These are phyloP conservation scores for Aspergillus eucalypticola DNA, from an alignment of 2,329 filamentous ascomycete genomes.

Conservation along the genomic window DNA sequence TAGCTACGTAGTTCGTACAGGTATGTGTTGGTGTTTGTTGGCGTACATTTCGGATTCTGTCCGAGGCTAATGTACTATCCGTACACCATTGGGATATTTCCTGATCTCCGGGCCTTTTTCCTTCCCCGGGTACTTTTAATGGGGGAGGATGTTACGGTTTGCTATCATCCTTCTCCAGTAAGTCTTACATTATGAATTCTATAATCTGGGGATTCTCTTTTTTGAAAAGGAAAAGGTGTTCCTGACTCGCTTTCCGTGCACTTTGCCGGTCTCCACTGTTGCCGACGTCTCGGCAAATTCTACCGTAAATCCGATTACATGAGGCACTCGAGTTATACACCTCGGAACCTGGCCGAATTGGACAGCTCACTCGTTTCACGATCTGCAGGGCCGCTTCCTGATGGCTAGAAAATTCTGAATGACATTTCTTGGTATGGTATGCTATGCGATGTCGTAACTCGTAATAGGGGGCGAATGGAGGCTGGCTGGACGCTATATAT, in stretches of 20 bases:
- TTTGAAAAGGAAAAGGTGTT: neutral
- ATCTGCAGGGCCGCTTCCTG: neutral
- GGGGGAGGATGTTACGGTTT: no score
- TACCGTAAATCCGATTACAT: neutral
- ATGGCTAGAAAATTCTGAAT: neutral
- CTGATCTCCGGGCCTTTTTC: no score
- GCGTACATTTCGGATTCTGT: no score
- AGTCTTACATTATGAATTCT: no score
- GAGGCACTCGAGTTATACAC: neutral
- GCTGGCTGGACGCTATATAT: neutral
- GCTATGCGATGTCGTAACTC: conserved; percentile 4
- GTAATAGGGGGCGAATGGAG: neutral
- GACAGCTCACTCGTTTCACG: conserved; percentile 1
- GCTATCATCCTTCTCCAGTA: no score
- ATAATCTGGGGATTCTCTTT: neutral
- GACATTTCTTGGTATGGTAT: conserved; percentile 1
- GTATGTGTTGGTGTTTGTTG: no score
- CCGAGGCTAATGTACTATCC: no score
- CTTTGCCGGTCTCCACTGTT: neutral
- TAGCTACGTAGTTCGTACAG: no score
- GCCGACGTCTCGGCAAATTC: conserved; percentile 8
- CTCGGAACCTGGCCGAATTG: neutral
- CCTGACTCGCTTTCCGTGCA: neutral
- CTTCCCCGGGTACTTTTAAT: no score
- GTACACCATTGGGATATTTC: no score